Evolutionary conservation across 2,329 filamentous ascomycete species (phyloP).

Genomic region (Lanzia echinophila): DNA sequence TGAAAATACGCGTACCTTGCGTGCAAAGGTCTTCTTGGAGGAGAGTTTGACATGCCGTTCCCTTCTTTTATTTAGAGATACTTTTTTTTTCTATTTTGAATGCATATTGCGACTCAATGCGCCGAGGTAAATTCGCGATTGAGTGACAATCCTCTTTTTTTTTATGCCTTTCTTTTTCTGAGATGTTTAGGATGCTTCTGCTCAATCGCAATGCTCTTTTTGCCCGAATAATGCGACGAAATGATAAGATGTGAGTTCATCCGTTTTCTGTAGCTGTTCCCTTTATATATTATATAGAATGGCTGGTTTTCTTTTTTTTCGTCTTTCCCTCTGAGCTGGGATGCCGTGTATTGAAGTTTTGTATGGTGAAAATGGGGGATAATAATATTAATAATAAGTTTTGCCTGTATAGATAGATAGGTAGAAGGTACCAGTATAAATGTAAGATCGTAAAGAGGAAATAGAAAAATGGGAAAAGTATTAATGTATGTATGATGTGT

Average conservation of each 20-base stretch:
- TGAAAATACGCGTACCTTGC: constrained; percentile 9
- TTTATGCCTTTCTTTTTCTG: not conserved
- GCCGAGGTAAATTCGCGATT: not conserved
- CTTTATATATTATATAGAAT: not conserved
- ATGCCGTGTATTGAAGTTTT: too few relatives aligned
- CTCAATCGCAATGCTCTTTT: not conserved
- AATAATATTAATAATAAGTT: too few relatives aligned
- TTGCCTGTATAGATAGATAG: too few relatives aligned
- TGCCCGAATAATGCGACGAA: not conserved
- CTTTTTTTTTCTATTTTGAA: constrained; percentile 1
- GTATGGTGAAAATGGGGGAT: too few relatives aligned
- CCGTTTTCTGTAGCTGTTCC: not conserved
- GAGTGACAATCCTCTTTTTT: not conserved
- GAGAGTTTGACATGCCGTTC: constrained; percentile 17
- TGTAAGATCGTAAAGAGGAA: not conserved
- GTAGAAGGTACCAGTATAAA: not conserved
- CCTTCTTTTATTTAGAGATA: constrained; percentile 1
- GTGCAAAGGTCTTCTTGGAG: constrained; percentile 15
- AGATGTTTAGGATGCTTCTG: not conserved
- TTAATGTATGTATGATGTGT: not conserved
- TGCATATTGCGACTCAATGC: constrained; percentile 14
- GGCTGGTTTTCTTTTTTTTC: too few relatives aligned
- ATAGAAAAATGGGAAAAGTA: not conserved
- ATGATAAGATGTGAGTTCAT: not conserved
- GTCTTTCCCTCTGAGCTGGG: too few relatives aligned